Conservation (phyloP, 805 yeast species). For the Kurtzmaniella fragi region DNA sequence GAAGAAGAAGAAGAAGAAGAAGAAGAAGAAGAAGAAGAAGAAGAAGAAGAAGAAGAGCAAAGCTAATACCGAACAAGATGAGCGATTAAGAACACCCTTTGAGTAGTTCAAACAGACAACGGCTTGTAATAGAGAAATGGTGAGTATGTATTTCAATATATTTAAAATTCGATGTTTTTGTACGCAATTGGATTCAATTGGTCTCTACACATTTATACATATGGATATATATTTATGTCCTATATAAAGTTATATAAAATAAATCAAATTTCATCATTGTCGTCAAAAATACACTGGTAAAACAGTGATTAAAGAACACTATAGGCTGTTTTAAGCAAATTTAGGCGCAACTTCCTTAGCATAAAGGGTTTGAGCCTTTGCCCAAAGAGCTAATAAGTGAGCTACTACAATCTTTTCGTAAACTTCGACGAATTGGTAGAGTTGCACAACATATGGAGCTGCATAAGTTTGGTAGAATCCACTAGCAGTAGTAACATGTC, state of each 20-base stretch:
- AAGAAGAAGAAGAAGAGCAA: slow-evolving; percentile 1
- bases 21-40: slow-evolving; percentile 1
- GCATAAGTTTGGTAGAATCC: slow-evolving; percentile 18
- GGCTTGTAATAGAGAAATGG: background rate
- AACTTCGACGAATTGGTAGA: slow-evolving; percentile 29
- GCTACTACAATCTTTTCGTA: slow-evolving; percentile 28
- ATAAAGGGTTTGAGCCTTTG: slow-evolving; percentile 16
- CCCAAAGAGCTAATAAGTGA: slow-evolving; percentile 14
- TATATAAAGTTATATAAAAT: background rate
- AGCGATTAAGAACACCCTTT: background rate
- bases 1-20: slow-evolving; percentile 2
- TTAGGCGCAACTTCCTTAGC: slow-evolving; percentile 15
- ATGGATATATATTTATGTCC: background rate
- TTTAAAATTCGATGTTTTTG: too few relatives aligned
- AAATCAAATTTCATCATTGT: background rate
- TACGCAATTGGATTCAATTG: too few relatives aligned
- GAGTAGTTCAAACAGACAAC: background rate
- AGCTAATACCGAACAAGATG: background rate
- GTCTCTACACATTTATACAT: background rate
- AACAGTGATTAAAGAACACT: background rate
- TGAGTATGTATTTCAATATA: too few relatives aligned
- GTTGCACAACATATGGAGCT: slow-evolving; percentile 25
- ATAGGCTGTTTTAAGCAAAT: slow-evolving; percentile 1
- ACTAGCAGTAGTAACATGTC: slow-evolving; percentile 20
- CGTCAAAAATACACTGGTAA: background rate